Conservation (phyloP, 371 early-diverging fungal species). For the Paraphysoderma sedebokerense region DNA sequence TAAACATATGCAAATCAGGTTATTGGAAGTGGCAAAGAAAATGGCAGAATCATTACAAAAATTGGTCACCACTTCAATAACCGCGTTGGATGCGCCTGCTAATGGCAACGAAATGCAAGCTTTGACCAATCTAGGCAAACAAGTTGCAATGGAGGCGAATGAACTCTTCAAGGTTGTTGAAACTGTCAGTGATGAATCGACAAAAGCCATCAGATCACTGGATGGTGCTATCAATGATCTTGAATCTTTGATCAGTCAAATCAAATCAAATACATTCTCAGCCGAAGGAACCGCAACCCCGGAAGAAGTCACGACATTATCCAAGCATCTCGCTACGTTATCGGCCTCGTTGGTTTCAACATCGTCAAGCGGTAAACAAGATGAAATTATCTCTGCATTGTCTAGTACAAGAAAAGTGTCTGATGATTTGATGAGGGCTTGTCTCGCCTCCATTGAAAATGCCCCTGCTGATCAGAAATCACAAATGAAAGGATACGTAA, state of each 20-base stretch:
- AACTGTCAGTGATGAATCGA: constrained; percentile 18
- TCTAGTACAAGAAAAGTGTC: constrained; percentile 15
- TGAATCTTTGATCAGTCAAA: constrained; percentile 6
- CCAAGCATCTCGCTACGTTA: constrained; percentile 18
- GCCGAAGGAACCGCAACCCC: constrained; percentile 31
- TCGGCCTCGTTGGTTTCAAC: constrained; percentile 11
- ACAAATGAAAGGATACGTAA: constrained; percentile 9
- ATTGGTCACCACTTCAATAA: too few species aligned
- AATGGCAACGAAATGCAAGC: too few species aligned
- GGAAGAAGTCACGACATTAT: constrained; percentile 22
- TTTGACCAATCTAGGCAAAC: background rate
- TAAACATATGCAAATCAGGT: too few species aligned
- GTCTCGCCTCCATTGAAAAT: constrained; percentile 20
- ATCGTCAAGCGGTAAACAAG: constrained; percentile 12
- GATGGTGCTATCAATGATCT: constrained; percentile 16
- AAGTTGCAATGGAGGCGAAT: background rate
- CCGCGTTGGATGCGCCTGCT: too few species aligned
- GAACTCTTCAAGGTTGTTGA: constrained; percentile 16
- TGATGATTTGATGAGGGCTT: constrained; percentile 13
- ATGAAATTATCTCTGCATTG: constrained; percentile 17
- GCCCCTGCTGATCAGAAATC: constrained; percentile 19
- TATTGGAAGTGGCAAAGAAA: too few species aligned
- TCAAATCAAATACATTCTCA: constrained; percentile 7
- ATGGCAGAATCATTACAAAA: too few species aligned
- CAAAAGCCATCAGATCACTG: constrained; percentile 12